Percentiles rank a stretch among this genome's conserved stretches.
Evolutionary conservation across 371 early-diverging fungal genomes (phyloP).

Genomic region (Mucor velutinosus): DNA sequence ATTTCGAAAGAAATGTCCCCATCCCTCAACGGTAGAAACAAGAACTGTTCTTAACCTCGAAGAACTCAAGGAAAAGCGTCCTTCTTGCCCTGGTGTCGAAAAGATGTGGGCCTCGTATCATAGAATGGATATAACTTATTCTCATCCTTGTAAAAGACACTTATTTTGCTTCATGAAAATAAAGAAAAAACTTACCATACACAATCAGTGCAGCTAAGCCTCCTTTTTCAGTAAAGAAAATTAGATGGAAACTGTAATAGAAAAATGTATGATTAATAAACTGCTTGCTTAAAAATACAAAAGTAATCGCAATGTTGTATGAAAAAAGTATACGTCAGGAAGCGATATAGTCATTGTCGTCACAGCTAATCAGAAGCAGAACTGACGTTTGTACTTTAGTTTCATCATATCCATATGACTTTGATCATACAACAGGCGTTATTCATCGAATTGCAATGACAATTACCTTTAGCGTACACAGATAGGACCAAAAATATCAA

Average conservation of each 20-base stretch:
- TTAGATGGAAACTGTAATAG: not conserved
- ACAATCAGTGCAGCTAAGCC: not conserved
- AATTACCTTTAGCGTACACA: slow-evolving; percentile 6
- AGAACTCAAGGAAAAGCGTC: slow-evolving; percentile 35
- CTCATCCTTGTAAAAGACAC: slow-evolving; percentile 27
- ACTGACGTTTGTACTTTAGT: slow-evolving; percentile 42
- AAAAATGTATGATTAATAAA: slow-evolving; percentile 10
- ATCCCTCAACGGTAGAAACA: slow-evolving; percentile 25
- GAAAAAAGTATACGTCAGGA: slow-evolving; percentile 17
- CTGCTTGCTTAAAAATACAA: slow-evolving; percentile 10
- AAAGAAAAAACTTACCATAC: slow-evolving; percentile 10
- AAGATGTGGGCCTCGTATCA: slow-evolving; percentile 45
- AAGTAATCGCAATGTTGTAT: slow-evolving; percentile 4
- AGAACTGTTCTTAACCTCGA: slow-evolving; percentile 19
- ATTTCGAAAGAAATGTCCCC: slow-evolving; percentile 24
- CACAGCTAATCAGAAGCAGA: slow-evolving; percentile 49
- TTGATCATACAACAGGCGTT: not conserved
- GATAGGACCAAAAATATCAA: not conserved
- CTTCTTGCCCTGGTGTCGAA: slow-evolving; percentile 16
- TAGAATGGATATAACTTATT: slow-evolving; percentile 54
- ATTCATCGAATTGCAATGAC: not conserved
- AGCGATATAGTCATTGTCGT: slow-evolving; percentile 26
- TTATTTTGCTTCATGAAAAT: slow-evolving; percentile 1
- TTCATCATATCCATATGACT: slow-evolving; percentile 31
- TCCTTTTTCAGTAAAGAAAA: not conserved